These are phyloP conservation scores for Syzygium oleosum DNA, from an alignment of 345 rosid genomes.

Conservation along the genomic window DNA sequence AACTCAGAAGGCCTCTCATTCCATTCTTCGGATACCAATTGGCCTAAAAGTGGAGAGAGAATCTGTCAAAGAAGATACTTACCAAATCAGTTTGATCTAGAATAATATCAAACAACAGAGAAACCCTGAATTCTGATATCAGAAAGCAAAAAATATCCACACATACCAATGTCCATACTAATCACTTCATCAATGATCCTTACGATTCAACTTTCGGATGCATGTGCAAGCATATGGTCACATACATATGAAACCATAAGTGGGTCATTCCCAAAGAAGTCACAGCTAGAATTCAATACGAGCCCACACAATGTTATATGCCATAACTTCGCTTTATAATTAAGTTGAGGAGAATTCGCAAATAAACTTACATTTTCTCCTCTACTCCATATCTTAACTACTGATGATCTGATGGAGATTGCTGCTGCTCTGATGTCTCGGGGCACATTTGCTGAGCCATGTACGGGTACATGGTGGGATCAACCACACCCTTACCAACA, in stretches of 20 bases:
- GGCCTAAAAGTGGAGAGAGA: neutral
- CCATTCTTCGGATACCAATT: neutral
- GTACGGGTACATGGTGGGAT: conserved; percentile 60
- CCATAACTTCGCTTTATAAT: neutral
- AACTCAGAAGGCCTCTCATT: neutral
- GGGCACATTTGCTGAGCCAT: conserved; percentile 76
- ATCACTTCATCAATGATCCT: neutral
- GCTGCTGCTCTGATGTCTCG: conserved; percentile 67
- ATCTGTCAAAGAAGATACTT: neutral
- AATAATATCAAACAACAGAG: neutral
- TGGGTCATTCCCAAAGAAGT: neutral
- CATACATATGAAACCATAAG: neutral
- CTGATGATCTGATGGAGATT: conserved; percentile 52
- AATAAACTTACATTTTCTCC: neutral
- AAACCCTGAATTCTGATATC: neutral
- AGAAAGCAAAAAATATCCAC: neutral
- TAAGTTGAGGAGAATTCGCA: neutral
- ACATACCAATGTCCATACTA: neutral
- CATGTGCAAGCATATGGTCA: neutral
- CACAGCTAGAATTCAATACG: neutral
- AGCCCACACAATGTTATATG: neutral
- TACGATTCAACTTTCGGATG: neutral
- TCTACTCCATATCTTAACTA: neutral
- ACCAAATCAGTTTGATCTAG: neutral
- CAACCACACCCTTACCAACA: conserved; percentile 72